Evolutionary conservation across 441 rosid genomes (phyloP), one percentile per base, ranked within the genome.

Genomic region (Lepidium campestre): DNA sequence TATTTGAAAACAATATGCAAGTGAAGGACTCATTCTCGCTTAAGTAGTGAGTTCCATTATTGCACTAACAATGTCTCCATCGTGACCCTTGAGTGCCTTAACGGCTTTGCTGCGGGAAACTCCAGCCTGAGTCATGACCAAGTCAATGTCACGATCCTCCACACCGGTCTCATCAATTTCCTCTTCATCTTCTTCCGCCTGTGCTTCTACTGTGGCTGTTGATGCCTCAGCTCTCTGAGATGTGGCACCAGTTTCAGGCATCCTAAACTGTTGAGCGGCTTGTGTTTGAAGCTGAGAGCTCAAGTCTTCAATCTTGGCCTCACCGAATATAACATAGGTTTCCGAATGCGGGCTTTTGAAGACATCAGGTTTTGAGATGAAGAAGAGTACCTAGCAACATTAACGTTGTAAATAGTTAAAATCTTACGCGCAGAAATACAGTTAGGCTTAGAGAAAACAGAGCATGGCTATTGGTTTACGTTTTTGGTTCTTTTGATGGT

Each of bases 241-340:
- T 29, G 79, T 58, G 4, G 83, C 75, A 42, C 82, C 74, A 63
- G 57, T 57, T 31, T 84, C 85, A 11, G 89, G 89, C 82, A 80
- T 79, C 72, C 83, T 73, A 71, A 84, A 84, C 60, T 84, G 89
- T 70, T 82, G 85, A 20, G 86, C 86, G 35, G 86, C 89, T 66
- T 84, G 89, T n/a, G 81, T 75, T 74, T 80, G 86, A 72, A 84
- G 80, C 79, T 84, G 86, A 22, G 89, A 84, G 74, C 89, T 82
- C 79, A 82, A 75, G 70, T 84, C 85, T 72, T 84, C 89, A 10
- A 84, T 78, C 86, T 82, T 84, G 15, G 86, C 89, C 79, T 84
- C 89, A 32, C 82, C 83, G 15, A 77, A 76, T 70, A 83, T 78
- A 57, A 80, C 74, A 59, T 86, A 89, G 31, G 79, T 86, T 81